Conservation (phyloP, 2,329 filamentous ascomycete genomes). For the Fusarium austroafricanum region DNA sequence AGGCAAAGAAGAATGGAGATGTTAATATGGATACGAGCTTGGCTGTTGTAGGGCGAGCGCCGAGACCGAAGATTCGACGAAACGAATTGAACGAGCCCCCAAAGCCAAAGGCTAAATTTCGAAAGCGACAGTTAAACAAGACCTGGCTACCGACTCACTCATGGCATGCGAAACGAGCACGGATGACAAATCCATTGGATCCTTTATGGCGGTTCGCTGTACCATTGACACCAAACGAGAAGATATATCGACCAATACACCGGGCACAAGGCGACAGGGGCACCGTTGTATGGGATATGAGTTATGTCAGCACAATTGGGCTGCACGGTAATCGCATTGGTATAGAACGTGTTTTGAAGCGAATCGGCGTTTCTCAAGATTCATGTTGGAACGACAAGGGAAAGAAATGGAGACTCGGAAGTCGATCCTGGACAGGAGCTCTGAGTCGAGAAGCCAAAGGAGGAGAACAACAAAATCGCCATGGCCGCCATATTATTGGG, state of each 20-base stretch:
- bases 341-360: conserved; percentile 73
- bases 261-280: conserved; percentile 80
- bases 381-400: conserved; percentile 72
- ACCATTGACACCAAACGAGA: conserved; percentile 86
- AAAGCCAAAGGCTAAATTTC: conserved; percentile 73
- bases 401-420: conserved; percentile 74
- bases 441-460: conserved; percentile 67
- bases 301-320: conserved; percentile 89
- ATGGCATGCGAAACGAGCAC: conserved; percentile 92
- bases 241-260: conserved; percentile 89
- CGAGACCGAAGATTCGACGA: conserved; percentile 75
- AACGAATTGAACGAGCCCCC: conserved; percentile 73
- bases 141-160: conserved; percentile 95
- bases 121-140: conserved; percentile 87
- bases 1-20: conserved; percentile 40
- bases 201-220: conserved; percentile 93
- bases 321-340: conserved; percentile 75
- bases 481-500: conserved; percentile 69
- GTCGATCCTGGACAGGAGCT: conserved; percentile 61
- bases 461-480: conserved; percentile 45
- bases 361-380: conserved; percentile 70
- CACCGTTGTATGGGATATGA: conserved; percentile 90
- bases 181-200: conserved; percentile 82
- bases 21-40: conserved; percentile 18
- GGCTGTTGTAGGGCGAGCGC: conserved; percentile 43